Evolutionary conservation across 1,139 yeast species (phyloP).

Genomic region (Blastobotrys proliferans): DNA sequence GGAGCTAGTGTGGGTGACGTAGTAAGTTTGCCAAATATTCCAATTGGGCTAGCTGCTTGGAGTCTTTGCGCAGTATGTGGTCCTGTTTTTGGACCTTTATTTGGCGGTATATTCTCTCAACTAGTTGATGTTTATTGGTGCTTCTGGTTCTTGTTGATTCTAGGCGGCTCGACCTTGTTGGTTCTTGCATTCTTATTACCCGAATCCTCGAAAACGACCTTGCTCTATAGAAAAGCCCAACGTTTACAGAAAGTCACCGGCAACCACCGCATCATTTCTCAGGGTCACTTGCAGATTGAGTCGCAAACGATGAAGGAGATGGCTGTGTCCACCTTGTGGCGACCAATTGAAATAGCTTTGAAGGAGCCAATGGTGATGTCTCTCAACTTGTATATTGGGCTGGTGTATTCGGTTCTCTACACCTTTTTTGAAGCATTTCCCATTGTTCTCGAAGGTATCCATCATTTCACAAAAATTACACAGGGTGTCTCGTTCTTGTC

Average conservation of each 20-base stretch:
- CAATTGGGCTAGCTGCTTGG: slow-evolving; percentile 64
- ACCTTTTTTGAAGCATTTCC: slow-evolving; percentile 63
- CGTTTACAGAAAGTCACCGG: slow-evolving; percentile 28
- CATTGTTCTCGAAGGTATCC: slow-evolving; percentile 44
- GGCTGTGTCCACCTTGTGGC: slow-evolving; percentile 46
- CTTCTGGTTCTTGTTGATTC: slow-evolving; percentile 70
- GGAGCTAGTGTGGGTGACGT: slow-evolving; percentile 78
- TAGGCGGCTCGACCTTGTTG: slow-evolving; percentile 51
- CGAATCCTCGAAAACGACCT: slow-evolving; percentile 26
- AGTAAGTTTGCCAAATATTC: slow-evolving; percentile 42
- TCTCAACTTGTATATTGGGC: slow-evolving; percentile 46
- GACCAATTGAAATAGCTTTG: slow-evolving; percentile 39
- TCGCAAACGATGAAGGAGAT: slow-evolving; percentile 18
- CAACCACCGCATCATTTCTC: slow-evolving; percentile 20
- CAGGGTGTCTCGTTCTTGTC: slow-evolving; percentile 47
- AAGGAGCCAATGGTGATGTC: slow-evolving; percentile 35
- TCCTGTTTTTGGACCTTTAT: slow-evolving; percentile 77
- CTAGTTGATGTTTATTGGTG: slow-evolving; percentile 65
- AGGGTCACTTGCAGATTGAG: slow-evolving; percentile 19
- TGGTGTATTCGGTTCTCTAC: slow-evolving; percentile 52
- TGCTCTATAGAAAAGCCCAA: slow-evolving; percentile 23
- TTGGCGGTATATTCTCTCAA: slow-evolving; percentile 74
- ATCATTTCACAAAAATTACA: slow-evolving; percentile 48
- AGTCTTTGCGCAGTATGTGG: slow-evolving; percentile 77
- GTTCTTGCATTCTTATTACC: slow-evolving; percentile 40